A percentile compares a stretch with the other conserved stretches of the same genome.
These are phyloP conservation scores for Colletotrichum sp. DNA, from an alignment of 2,329 filamentous ascomycete species.

Conservation along the genomic window DNA sequence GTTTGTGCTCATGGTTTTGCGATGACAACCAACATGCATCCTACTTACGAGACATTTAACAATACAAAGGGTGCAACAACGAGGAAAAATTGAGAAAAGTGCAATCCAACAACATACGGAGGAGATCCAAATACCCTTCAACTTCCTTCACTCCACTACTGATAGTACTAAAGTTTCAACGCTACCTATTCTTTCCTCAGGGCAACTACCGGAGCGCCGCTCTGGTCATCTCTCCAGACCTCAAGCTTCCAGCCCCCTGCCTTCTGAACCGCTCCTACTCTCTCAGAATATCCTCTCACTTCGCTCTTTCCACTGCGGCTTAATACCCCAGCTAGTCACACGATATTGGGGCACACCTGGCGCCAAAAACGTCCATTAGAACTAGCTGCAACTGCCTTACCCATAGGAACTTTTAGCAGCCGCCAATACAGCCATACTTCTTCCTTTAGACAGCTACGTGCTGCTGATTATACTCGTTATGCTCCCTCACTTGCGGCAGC, in stretches of 20 bases:
- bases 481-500: neutral
- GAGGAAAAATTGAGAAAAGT: neutral
- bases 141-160: neutral
- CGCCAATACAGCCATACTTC: neutral
- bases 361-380: no score
- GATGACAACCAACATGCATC: neutral
- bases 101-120: neutral
- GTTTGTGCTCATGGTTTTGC: neutral
- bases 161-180: neutral
- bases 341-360: accelerated
- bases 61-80: neutral
- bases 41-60: neutral
- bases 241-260: no score
- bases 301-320: accelerated
- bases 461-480: accelerated
- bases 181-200: no score
- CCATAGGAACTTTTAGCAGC: neutral
- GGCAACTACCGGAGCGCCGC: no score
- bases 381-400: accelerated
- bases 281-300: no score
- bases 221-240: no score
- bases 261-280: no score
- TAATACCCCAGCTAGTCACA: neutral
- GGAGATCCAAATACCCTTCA: no score
- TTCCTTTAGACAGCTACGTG: accelerated